phyloP scores from a whole-genome alignment of 2,329 filamentous ascomycete species.

The Ascocoryne sarcoides region DNA sequence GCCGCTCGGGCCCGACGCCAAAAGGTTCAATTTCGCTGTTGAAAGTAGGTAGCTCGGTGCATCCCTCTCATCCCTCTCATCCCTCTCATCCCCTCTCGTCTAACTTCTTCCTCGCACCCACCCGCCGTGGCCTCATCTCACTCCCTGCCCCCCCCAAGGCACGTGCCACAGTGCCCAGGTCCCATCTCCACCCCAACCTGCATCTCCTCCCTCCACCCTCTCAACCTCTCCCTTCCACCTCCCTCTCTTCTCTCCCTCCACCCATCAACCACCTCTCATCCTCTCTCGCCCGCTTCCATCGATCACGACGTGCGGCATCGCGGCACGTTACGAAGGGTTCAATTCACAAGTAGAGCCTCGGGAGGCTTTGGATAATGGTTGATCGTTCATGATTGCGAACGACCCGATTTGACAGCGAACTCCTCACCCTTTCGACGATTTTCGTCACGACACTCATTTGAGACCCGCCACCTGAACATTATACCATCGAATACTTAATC shows the following conservation, averaged over 20 bases:
- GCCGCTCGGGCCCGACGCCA: no score
- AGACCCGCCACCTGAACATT: slow-evolving; percentile 16
- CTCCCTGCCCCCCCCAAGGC: neutral
- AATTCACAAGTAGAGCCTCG: slow-evolving; percentile 20
- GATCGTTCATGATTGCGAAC: slow-evolving; percentile 22
- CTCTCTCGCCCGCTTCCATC: no score
- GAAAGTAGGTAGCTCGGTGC: no score
- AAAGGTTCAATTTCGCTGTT: no score
- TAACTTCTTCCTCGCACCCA: neutral
- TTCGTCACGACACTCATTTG: slow-evolving; percentile 31
- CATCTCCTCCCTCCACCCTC: neutral
- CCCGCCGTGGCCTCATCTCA: neutral
- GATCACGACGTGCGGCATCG: slow-evolving; percentile 16
- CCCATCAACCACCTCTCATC: neutral
- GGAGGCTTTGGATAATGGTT: slow-evolving; percentile 28
- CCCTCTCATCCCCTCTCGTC: neutral
- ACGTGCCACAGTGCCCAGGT: neutral
- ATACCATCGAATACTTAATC: slow-evolving; percentile 23
- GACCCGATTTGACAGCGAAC: slow-evolving; percentile 19
- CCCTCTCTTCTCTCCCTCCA: neutral
- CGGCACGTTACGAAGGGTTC: slow-evolving; percentile 14
- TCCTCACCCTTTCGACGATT: slow-evolving; percentile 22
- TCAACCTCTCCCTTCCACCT: slow-evolving; percentile 2
- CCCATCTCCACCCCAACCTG: slow-evolving; percentile 5
- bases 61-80: neutral